Base-by-base conservation (phyloP, 345 rosid genomes). In the Syzygium aqueum region DNA sequence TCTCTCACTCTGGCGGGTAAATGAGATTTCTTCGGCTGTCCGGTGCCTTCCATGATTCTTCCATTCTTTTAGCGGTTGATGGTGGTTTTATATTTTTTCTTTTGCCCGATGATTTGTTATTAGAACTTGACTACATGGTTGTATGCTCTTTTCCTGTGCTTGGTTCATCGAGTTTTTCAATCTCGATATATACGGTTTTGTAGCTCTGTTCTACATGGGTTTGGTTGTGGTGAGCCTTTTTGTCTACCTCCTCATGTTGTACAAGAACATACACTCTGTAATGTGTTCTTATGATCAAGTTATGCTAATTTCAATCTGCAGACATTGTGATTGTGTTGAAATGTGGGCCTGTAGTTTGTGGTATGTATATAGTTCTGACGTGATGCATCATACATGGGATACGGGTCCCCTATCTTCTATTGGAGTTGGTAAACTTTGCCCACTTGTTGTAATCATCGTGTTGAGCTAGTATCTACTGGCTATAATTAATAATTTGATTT, bases 1-100 rank as follows among this genome's bases (percentile, higher is more conserved):
- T 97, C 87, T 95, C 99, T 21, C 99, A 97, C 91, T 97, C 99
- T 80, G 99, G 99, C 80, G 99, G 96, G 84, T 97, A 92, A 94
- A 88, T 67, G 23, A n/a, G 43, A 90, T 73, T 33, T 33, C 49
- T 83, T 87, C 40, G 85, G 89, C 87, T 86, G 88, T 53, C 85
- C 30, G n/a, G 53, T 61, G 77, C 10, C 53, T 85, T 54, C 43
- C 37, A 40, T 50, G n/a, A 54, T 46, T 86, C 88, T 87, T 89
- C 77, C n/a, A 85, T 87, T 88, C 84, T 86, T 84, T 86, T 50
- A 8, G 30, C 27, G 51, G 87, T 30, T 53, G 80, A 61, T 46
- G 87, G 78, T 84, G 86, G 86, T 84, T 82, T 77, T 85, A 87
- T 83, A 27, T 84, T 50, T 85, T 77, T 84, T 87, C 43, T 53